Evolutionary conservation across 1,139 yeast species (phyloP), one percentile per base, ranked within the genome.

Genomic region (Candida sp.): DNA sequence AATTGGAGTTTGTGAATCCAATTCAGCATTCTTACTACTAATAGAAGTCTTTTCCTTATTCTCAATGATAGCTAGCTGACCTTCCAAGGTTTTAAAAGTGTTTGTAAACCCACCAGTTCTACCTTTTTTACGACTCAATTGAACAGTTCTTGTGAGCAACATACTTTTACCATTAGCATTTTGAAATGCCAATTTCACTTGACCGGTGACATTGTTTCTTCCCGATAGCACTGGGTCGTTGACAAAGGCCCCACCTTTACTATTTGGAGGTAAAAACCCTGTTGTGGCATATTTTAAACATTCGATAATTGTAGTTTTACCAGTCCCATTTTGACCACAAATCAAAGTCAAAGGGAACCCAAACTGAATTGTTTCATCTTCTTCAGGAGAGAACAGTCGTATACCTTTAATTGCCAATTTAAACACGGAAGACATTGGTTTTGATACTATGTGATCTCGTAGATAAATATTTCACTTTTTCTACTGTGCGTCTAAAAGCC

Each of bases 291-390:
- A 93, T 58, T 90, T 82, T 47, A 95, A 70, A 60, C 97, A 90
- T 62, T 95, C 99, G 49, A 95, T 95, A 43, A 95, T 84, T 1
- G 99, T 91, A 49, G 99, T 95, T 61, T 95, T 95, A n/a, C 99
- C 99, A 34, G 97, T 86, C 35, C 99, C 99, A 66, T 95, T 95
- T 47, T 87, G 89, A 0, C 99, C 99, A 40, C 95, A 96, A 46
- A 95, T 93, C 44, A 95, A 72, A 0, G 99, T 95, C 56, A 95
- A 66, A 0, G 99, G 99, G 39, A 81, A 80, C 8, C 93, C 93
- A 64, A 95, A 95, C 57, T 87, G 89, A 48, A 95, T 89, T 2
- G 91, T 85, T 57, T 93, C 97, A 25, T 88, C 76, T 40, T 82
- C 80, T 49, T 84, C 83, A 12, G 89, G 84, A 52, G 87, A 95